A percentile compares a stretch with the other conserved stretches of the same genome.
Evolutionary conservation across 176 grass and related monocot species (phyloP).

Genomic region (Luzula sylvatica): DNA sequence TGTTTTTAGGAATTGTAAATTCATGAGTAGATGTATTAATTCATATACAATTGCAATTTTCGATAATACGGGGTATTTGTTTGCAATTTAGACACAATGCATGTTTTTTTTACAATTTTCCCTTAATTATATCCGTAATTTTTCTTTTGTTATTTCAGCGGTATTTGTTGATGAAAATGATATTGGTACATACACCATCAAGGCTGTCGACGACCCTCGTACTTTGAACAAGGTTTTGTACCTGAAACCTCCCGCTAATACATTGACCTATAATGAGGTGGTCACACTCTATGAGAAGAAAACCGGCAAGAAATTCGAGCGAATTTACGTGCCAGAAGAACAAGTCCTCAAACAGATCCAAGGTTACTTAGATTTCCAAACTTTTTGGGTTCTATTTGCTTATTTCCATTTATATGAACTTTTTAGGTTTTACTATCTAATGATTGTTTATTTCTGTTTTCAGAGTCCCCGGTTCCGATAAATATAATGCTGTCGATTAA

Average conservation of each 20-base stretch:
- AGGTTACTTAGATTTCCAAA: neutral
- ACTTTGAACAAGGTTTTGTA: constrained; percentile 39
- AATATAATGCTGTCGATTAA: constrained; percentile 31
- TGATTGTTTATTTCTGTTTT: neutral
- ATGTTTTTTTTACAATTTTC: neutral
- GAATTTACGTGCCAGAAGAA: constrained; percentile 11
- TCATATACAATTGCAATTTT: neutral
- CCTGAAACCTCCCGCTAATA: constrained; percentile 26
- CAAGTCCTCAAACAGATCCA: constrained; percentile 3
- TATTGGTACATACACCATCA: constrained; percentile 24
- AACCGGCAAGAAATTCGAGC: constrained; percentile 21
- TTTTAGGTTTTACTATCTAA: neutral
- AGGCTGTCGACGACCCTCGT: constrained; percentile 33
- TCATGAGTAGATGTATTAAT: neutral
- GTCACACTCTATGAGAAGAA: constrained; percentile 31
- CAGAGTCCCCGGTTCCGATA: constrained; percentile 26
- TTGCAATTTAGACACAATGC: neutral
- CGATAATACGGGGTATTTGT: neutral
- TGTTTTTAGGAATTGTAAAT: neutral
- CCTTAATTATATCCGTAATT: neutral
- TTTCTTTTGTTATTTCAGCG: neutral
- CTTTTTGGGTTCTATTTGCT: neutral
- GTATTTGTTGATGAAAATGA: constrained; percentile 39
- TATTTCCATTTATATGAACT: too few species aligned
- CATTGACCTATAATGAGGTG: constrained; percentile 22